Percentiles rank a stretch among this genome's conserved stretches.
Conservation (phyloP, 495 filamentous ascomycete genomes). For the Tuber brumale region DNA sequence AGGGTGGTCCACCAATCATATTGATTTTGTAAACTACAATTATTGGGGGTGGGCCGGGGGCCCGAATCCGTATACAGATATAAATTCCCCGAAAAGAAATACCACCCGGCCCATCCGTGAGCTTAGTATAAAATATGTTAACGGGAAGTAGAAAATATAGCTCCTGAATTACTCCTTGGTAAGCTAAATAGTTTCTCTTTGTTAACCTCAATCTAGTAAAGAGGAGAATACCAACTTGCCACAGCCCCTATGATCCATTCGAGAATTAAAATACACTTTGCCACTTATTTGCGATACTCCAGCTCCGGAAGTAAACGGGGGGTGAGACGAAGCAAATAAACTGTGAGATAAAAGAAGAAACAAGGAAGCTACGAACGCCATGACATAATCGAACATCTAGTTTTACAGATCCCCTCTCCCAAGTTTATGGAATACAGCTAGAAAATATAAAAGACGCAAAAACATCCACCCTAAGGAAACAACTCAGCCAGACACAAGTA, state of each 20-base stretch:
- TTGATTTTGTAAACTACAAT: neutral
- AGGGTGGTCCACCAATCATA: neutral
- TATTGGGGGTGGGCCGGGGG: neutral
- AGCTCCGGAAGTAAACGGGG: conserved; percentile 25
- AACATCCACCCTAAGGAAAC: conserved; percentile 17
- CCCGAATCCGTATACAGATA: neutral
- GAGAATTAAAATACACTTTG: conserved; percentile 1
- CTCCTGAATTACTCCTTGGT: neutral
- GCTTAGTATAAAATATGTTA: neutral
- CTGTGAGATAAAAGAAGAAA: conserved; percentile 43
- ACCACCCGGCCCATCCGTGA: neutral
- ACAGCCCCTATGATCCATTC: neutral
- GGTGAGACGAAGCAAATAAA: conserved; percentile 37
- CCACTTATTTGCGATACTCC: conserved; percentile 1
- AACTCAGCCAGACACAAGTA: neutral
- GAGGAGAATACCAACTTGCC: neutral
- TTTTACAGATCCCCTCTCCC: conserved; percentile 29
- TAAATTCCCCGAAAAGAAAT: neutral
- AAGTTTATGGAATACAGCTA: conserved; percentile 9
- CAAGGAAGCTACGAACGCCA: conserved; percentile 16
- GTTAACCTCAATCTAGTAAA: neutral
- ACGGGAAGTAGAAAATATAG: neutral
- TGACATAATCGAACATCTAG: conserved; percentile 36
- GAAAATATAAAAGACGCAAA: conserved; percentile 12
- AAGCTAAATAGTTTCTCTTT: neutral